These are phyloP conservation scores for Candida loeiensis DNA, from an alignment of 805 yeast species.

Conservation along the genomic window DNA sequence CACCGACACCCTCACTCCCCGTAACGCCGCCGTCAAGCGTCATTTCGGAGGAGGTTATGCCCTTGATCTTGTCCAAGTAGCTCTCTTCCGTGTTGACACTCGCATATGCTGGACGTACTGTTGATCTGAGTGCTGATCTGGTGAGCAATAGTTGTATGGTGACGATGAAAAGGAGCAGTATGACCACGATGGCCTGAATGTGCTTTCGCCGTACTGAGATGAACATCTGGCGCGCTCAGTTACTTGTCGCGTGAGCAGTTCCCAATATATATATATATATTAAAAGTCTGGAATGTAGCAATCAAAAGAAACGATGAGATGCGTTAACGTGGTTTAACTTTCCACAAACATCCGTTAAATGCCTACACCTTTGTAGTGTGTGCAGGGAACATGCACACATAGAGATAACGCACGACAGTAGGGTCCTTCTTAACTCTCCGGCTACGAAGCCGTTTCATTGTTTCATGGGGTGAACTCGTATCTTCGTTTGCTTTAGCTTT, in stretches of 20 bases:
- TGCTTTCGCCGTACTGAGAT: slow-evolving; percentile 15
- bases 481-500: too few species aligned
- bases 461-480: too few species aligned
- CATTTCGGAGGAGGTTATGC: not conserved
- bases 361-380: too few species aligned
- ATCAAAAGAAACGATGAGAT: slow-evolving; percentile 1
- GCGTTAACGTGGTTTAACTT: not conserved
- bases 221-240: slow-evolving; percentile 11
- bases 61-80: slow-evolving; percentile 3
- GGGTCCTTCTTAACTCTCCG: too few species aligned
- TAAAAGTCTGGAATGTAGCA: not conserved
- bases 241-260: not conserved
- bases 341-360: too few species aligned
- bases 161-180: slow-evolving; percentile 13
- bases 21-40: not conserved
- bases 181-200: slow-evolving; percentile 14
- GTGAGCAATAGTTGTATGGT: not conserved
- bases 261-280: not conserved
- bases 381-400: too few species aligned
- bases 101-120: slow-evolving; percentile 5
- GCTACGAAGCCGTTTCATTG: too few species aligned
- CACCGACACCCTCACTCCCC: slow-evolving; percentile 1
- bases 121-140: not conserved
- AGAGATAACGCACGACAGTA: too few species aligned
- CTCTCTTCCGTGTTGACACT: not conserved